These are phyloP conservation scores for Camelina neglecta DNA, from an alignment of 345 rosid species.

Conservation along the genomic window DNA sequence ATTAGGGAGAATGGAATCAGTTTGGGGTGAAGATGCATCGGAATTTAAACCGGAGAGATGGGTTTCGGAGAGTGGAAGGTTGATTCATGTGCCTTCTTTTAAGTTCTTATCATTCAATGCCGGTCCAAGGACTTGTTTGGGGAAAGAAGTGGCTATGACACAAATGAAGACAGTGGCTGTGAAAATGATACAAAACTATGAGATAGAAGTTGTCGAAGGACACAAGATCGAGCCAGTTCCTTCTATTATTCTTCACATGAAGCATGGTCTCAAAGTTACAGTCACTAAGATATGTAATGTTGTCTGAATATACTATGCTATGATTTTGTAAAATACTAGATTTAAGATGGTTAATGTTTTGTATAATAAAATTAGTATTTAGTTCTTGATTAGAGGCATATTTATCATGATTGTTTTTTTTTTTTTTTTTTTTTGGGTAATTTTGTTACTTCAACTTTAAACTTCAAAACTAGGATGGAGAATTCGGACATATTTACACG, in stretches of 20 bases:
- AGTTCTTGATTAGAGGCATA: no score
- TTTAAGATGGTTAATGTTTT: no score
- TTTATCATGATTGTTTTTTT: no score
- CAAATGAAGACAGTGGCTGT: conserved; percentile 45
- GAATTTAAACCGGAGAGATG: conserved; percentile 39
- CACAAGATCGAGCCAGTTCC: conserved; percentile 36
- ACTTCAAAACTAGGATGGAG: no score
- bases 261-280: conserved; percentile 34
- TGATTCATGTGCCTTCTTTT: conserved; percentile 32
- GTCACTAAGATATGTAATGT: conserved; percentile 26
- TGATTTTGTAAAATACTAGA: background rate
- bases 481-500: no score
- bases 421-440: no score
- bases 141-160: conserved; percentile 41
- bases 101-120: conserved; percentile 45
- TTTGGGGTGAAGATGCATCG: conserved; percentile 39
- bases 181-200: conserved; percentile 32
- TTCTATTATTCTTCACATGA: conserved; percentile 44
- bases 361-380: no score
- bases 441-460: no score
- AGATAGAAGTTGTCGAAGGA: conserved; percentile 39
- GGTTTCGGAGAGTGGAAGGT: conserved; percentile 42
- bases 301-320: conserved; percentile 1
- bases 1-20: conserved; percentile 43
- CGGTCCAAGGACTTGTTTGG: conserved; percentile 47